These are phyloP conservation scores for Psilocybe tampanensis DNA, from an alignment of 768 basidiomycete species.

Conservation along the genomic window DNA sequence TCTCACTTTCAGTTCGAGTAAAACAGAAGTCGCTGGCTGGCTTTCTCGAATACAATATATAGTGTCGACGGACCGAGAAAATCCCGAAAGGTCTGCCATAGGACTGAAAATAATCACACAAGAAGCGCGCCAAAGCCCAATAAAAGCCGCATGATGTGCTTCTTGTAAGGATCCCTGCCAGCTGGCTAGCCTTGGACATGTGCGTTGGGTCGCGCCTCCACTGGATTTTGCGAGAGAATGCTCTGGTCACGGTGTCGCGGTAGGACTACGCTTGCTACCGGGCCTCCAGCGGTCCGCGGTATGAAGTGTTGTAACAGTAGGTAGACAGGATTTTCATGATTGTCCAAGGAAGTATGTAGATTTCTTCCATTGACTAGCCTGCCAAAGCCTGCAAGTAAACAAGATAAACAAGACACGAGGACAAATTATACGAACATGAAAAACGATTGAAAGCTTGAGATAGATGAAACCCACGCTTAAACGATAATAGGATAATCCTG, in stretches of 20 bases:
- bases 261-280: too few relatives aligned
- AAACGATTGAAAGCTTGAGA: too few relatives aligned
- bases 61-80: slow-evolving; percentile 7
- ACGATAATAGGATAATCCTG: too few relatives aligned
- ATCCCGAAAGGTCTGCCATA: slow-evolving; percentile 10
- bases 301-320: too few relatives aligned
- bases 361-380: too few relatives aligned
- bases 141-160: slow-evolving; percentile 13
- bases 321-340: neutral
- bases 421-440: too few relatives aligned
- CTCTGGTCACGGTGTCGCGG: too few relatives aligned
- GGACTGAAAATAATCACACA: neutral
- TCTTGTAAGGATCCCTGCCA: neutral
- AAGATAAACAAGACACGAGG: too few relatives aligned
- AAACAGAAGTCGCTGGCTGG: neutral
- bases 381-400: too few relatives aligned
- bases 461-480: too few relatives aligned
- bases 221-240: too few relatives aligned
- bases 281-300: too few relatives aligned
- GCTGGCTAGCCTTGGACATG: neutral
- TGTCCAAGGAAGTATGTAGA: neutral
- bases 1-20: neutral
- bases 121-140: slow-evolving; percentile 5
- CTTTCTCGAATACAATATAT: slow-evolving; percentile 3
- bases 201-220: neutral